Conservation (phyloP, 2,329 filamentous ascomycete genomes). For the Pyricularia pennisetigena region DNA sequence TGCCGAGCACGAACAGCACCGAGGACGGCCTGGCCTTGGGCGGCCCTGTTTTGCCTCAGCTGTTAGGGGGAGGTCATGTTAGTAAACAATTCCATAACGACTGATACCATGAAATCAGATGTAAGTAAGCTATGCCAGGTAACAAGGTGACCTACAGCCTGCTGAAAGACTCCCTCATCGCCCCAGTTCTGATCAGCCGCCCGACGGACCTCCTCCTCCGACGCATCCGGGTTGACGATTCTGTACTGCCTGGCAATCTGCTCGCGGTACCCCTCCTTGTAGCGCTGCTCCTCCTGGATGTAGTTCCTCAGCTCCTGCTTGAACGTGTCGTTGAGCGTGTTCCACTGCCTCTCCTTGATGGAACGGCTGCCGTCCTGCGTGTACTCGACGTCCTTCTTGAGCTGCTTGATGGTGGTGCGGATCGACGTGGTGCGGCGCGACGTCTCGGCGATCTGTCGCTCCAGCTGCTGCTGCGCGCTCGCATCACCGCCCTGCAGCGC, state of each 20-base stretch:
- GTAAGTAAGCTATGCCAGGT: background rate
- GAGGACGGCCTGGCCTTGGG: slow-evolving; percentile 62
- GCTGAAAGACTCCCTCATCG: slow-evolving; percentile 73
- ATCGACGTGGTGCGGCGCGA: slow-evolving; percentile 66
- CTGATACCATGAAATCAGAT: background rate
- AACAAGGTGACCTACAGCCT: slow-evolving; percentile 49
- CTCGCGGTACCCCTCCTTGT: slow-evolving; percentile 62
- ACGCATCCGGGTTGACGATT: slow-evolving; percentile 75
- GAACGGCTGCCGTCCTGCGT: slow-evolving; percentile 46
- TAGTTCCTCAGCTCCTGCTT: slow-evolving; percentile 62
- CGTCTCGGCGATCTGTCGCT: slow-evolving; percentile 59
- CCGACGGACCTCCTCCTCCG: slow-evolving; percentile 59
- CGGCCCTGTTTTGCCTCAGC: slow-evolving; percentile 66
- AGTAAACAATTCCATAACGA: background rate
- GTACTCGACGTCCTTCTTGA: slow-evolving; percentile 60
- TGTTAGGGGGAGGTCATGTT: slow-evolving; percentile 20
- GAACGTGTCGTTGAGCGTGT: slow-evolving; percentile 62
- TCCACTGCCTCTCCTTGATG: slow-evolving; percentile 61
- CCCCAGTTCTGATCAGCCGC: slow-evolving; percentile 64
- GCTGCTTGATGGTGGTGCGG: slow-evolving; percentile 67
- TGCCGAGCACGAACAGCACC: slow-evolving; percentile 74
- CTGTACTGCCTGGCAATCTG: slow-evolving; percentile 73
- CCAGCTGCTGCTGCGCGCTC: slow-evolving; percentile 45
- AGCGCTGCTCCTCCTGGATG: slow-evolving; percentile 60
- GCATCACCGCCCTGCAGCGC: slow-evolving; percentile 55